phyloP scores from a whole-genome alignment of 768 basidiomycete genomes.

The Boletales sp. region DNA sequence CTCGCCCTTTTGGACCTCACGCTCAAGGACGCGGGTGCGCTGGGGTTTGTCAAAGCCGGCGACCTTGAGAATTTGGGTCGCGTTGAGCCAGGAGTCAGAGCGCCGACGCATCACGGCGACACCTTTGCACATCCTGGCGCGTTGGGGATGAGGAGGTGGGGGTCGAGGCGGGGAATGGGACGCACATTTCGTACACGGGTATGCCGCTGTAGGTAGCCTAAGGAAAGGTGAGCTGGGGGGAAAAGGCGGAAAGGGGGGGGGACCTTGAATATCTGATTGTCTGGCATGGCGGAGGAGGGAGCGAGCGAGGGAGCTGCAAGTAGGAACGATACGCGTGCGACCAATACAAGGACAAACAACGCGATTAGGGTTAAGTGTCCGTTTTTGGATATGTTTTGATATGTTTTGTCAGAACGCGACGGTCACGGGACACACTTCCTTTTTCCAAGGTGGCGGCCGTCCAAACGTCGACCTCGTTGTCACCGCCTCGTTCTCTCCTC shows the following conservation, averaged over 20 bases:
- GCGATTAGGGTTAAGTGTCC: constrained; percentile 16
- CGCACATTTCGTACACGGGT: constrained; percentile 89
- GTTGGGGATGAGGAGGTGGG: constrained; percentile 35
- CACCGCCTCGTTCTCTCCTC: constrained; percentile 19
- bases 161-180: constrained; percentile 31
- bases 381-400: constrained; percentile 11
- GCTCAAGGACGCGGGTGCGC: constrained; percentile 92
- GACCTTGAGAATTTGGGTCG: constrained; percentile 98
- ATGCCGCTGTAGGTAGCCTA: constrained; percentile 93
- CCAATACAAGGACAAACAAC: constrained; percentile 42
- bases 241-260: not conserved
- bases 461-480: constrained; percentile 25
- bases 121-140: constrained; percentile 85
- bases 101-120: constrained; percentile 98
- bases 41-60: constrained; percentile 99
- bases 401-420: constrained; percentile 30
- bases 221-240: constrained; percentile 12
- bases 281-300: constrained; percentile 52
- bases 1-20: constrained; percentile 97
- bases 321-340: constrained; percentile 40
- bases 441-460: constrained; percentile 13
- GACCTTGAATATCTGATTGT: constrained; percentile 88
- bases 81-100: constrained; percentile 97
- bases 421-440: constrained; percentile 35
- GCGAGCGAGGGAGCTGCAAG: too few species aligned